These are phyloP conservation scores for Penicillium roqueforti DNA, from an alignment of 495 filamentous ascomycete genomes.

Conservation along the genomic window DNA sequence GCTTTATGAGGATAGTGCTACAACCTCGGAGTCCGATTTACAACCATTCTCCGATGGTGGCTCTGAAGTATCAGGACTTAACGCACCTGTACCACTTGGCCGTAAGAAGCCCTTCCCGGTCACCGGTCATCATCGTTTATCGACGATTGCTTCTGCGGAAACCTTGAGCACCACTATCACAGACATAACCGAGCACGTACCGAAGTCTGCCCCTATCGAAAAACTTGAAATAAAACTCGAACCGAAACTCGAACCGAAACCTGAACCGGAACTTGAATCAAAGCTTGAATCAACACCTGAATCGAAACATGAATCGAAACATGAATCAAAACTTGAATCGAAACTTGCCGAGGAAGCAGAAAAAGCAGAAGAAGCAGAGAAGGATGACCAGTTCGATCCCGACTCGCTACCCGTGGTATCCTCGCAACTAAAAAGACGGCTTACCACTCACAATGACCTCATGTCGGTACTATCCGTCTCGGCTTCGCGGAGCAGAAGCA, in stretches of 20 bases:
- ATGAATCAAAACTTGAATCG: no score
- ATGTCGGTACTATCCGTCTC: slow-evolving; percentile 86
- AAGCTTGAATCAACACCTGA: no score
- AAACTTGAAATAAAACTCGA: slow-evolving; percentile 5
- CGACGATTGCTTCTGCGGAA: slow-evolving; percentile 68
- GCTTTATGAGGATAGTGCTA: slow-evolving; percentile 21
- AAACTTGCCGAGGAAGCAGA: no score
- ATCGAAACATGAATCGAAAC: no score
- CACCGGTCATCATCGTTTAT: slow-evolving; percentile 62
- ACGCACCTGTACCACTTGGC: slow-evolving; percentile 36
- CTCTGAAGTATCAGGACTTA: slow-evolving; percentile 39
- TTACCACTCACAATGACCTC: slow-evolving; percentile 89
- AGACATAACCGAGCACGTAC: slow-evolving; percentile 25
- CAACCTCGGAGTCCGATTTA: slow-evolving; percentile 26
- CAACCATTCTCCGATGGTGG: slow-evolving; percentile 30
- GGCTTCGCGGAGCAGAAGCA: slow-evolving; percentile 60
- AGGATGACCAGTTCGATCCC: slow-evolving; percentile 43
- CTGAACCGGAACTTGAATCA: no score
- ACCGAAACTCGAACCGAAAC: no score
- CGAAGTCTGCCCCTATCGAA: slow-evolving; percentile 7
- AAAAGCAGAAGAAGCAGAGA: slow-evolving; percentile 31
- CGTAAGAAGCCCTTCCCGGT: slow-evolving; percentile 55
- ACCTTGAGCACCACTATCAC: slow-evolving; percentile 47
- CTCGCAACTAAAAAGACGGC: slow-evolving; percentile 60
- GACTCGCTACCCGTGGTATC: slow-evolving; percentile 38